Base-by-base conservation (phyloP, 805 yeast species). In the Pichia nakasei region DNA sequence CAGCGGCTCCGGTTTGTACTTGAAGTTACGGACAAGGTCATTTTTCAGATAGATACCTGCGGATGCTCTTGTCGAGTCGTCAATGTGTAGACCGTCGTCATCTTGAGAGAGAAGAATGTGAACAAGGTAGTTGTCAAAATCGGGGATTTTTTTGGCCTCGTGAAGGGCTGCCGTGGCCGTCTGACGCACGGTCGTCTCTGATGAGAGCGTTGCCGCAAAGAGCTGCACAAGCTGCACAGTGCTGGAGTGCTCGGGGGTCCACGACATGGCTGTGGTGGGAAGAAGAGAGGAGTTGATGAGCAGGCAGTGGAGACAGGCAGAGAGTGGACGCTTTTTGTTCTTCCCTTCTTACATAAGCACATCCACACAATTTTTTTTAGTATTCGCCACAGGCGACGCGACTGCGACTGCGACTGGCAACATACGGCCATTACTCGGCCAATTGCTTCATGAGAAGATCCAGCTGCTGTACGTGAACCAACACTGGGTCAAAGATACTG, bases 11-110 rank as follows among this genome's bases (percentile, higher is more conserved):
- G 54, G 52, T 44, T 56, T 59, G 26, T 42, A 50, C n/a, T 54
- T 52, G 46, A 64, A 59, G 31, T 64, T 58, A 46, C 64, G 69
- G 33, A 76, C 54, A n/a, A 88, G 65, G 48, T 75, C 75, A 62
- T 89, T 91, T 59, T 93, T 91, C 61, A 93, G 72, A 55, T 80
- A 70, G 47, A 89, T 64, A 9, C 97, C 98, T 1, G 97, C 91
- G 0, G 95, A 80, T 1, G 96, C 96, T 42, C 96, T 72, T 9
- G 80, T 70, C 35, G 77, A 78, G 0, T 78, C 62, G n/a, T 66
- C 64, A 9, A 73, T 65, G 12, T 9, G 13, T 15, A 15, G 15
- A 8, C 18, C 35, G 11, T 59, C 58, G 18, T 69, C 66, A 37
- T 80, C 81, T 18, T n/a, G n/a, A n/a, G n/a, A n/a, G n/a, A 85